These are phyloP conservation scores for Plenodomus tracheiphilus DNA, from an alignment of 2,329 filamentous ascomycete genomes.

Conservation along the genomic window DNA sequence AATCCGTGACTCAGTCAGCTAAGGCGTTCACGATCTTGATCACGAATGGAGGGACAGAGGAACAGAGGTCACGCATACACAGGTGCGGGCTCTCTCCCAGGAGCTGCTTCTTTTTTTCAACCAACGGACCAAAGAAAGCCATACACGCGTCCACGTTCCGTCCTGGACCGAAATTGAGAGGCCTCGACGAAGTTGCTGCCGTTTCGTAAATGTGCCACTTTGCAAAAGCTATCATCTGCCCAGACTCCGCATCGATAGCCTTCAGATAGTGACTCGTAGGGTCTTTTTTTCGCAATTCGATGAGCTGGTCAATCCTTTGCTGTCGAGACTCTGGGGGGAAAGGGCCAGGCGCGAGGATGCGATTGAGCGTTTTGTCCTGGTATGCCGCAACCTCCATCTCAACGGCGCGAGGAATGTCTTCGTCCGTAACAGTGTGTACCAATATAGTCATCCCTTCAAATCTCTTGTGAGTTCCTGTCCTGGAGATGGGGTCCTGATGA, in stretches of 20 bases:
- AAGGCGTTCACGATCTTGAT: neutral
- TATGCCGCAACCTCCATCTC: constrained; percentile 29
- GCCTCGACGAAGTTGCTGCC: constrained; percentile 9
- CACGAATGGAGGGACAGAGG: neutral
- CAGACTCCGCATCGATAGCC: constrained; percentile 27
- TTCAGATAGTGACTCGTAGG: constrained; percentile 20
- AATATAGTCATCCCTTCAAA: constrained; percentile 36
- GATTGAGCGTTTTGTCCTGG: constrained; percentile 14
- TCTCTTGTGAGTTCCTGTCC: neutral
- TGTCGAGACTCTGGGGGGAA: constrained; percentile 16
- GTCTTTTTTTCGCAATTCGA: constrained; percentile 15
- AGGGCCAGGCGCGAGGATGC: constrained; percentile 32
- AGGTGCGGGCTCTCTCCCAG: constrained; percentile 27
- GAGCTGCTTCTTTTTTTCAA: constrained; percentile 19
- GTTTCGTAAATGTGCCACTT: constrained; percentile 37
- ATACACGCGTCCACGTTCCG: constrained; percentile 28
- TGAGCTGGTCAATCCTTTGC: constrained; percentile 11
- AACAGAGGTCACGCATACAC: constrained; percentile 17
- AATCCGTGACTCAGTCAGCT: neutral
- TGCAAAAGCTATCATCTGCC: constrained; percentile 31
- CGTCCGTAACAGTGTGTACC: constrained; percentile 24
- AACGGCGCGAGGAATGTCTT: constrained; percentile 26
- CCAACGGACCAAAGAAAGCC: constrained; percentile 26
- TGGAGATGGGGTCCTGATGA: neutral
- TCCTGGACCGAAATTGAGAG: constrained; percentile 18